These are phyloP conservation scores for Plasmodium adleri DNA, from an alignment of 169 alveolate genomes.

Conservation along the genomic window DNA sequence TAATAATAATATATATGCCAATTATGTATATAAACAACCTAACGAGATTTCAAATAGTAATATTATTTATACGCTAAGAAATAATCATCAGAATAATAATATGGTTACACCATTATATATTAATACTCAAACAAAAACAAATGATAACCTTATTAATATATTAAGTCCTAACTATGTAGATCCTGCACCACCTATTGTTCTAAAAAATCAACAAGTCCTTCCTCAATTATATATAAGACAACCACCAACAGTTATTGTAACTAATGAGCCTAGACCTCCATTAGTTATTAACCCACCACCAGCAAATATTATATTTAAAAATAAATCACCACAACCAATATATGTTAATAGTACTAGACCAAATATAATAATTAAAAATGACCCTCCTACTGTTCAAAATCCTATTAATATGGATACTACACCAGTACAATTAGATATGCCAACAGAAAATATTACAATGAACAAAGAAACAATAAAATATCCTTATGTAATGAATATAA, in stretches of 20 bases:
- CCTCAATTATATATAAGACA: slow-evolving; percentile 84
- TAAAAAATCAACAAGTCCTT: slow-evolving; percentile 84
- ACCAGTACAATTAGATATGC: slow-evolving; percentile 74
- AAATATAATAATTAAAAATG: slow-evolving; percentile 83
- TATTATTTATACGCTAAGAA: slow-evolving; percentile 5
- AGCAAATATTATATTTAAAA: slow-evolving; percentile 85
- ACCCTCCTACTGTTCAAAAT: slow-evolving; percentile 67
- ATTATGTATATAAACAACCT: slow-evolving; percentile 17
- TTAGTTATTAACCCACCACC: slow-evolving; percentile 87
- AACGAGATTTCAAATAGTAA: neutral
- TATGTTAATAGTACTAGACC: slow-evolving; percentile 86
- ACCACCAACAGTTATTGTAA: slow-evolving; percentile 86
- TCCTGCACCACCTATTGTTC: slow-evolving; percentile 69
- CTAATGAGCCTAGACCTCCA: slow-evolving; percentile 86
- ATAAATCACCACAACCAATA: slow-evolving; percentile 87
- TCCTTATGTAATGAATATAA: slow-evolving; percentile 22
- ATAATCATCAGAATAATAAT: slow-evolving; percentile 4
- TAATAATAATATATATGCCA: slow-evolving; percentile 2
- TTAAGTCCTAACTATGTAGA: slow-evolving; percentile 59
- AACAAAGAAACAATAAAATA: slow-evolving; percentile 55
- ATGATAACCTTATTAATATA: slow-evolving; percentile 14
- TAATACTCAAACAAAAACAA: slow-evolving; percentile 25
- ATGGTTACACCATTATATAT: slow-evolving; percentile 3
- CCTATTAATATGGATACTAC: slow-evolving; percentile 77
- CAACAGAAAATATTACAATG: slow-evolving; percentile 52